Evolutionary conservation across 2,329 filamentous ascomycete genomes (phyloP).

Genomic region (Colletotrichum echinochloae): DNA sequence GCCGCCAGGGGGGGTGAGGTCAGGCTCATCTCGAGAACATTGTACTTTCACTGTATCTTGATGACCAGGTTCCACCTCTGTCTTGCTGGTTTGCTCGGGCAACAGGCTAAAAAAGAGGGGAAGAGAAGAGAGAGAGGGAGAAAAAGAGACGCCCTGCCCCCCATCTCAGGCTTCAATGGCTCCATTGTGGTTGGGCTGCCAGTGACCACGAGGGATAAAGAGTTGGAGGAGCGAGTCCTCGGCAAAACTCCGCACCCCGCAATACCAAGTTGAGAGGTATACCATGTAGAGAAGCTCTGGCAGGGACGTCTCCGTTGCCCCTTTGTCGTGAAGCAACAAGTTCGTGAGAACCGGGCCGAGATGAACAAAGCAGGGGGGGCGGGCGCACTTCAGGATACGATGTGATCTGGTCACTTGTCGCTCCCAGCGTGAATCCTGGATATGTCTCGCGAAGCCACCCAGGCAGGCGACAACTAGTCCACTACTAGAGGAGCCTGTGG

Average conservation of each 20-base stretch:
- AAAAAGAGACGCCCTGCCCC: not conserved
- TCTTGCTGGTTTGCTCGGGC: slow-evolving; percentile 35
- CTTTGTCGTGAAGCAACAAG: not conserved
- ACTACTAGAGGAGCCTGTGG: slow-evolving; percentile 7
- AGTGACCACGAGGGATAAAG: slow-evolving; percentile 29
- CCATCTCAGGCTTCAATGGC: slow-evolving; percentile 13
- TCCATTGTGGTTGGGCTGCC: slow-evolving; percentile 35
- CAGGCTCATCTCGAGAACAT: not conserved
- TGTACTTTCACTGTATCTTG: not conserved
- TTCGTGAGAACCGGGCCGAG: slow-evolving; percentile 4
- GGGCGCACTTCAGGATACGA: slow-evolving; percentile 7
- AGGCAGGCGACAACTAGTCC: not conserved
- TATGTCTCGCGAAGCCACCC: slow-evolving; percentile 14
- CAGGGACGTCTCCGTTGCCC: not conserved
- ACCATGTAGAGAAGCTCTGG: not conserved
- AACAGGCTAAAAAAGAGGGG: not conserved
- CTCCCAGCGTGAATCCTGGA: slow-evolving; percentile 23
- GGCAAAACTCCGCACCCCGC: slow-evolving; percentile 20
- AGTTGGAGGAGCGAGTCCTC: slow-evolving; percentile 15
- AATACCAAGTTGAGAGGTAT: not conserved
- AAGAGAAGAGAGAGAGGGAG: not conserved
- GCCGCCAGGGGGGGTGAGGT: not conserved
- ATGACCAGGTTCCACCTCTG: slow-evolving; percentile 16
- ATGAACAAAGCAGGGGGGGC: not conserved
- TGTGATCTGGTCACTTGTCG: slow-evolving; percentile 33